A percentile compares a stretch with the other conserved stretches of the same genome.
Evolutionary conservation across 495 filamentous ascomycete species (phyloP).

Genomic region (Alectoria sarmentosa): DNA sequence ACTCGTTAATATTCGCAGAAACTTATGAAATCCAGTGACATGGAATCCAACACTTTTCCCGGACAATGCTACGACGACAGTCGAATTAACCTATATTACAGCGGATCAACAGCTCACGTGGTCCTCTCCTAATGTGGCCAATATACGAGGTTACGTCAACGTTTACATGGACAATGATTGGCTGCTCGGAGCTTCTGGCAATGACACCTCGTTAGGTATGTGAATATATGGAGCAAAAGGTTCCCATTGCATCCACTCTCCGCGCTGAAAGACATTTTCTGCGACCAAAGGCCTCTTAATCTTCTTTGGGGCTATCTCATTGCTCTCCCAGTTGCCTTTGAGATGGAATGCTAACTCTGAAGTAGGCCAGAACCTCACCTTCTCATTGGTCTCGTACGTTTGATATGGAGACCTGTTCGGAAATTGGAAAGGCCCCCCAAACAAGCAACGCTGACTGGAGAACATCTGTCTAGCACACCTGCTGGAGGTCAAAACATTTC

Average conservation of each 20-base stretch:
- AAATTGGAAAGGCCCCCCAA: not conserved
- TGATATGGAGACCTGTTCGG: not conserved
- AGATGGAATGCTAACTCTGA: conserved; percentile 6
- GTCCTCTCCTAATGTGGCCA: conserved; percentile 15
- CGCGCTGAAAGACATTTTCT: not conserved
- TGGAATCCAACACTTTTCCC: conserved; percentile 21
- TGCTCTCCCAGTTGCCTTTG: not conserved
- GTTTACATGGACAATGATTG: conserved; percentile 21
- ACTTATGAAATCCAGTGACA: conserved; percentile 17
- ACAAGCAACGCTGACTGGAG: not conserved
- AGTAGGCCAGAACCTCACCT: conserved; percentile 20
- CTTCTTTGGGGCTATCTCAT: no score
- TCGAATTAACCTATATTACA: conserved; percentile 14
- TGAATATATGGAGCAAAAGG: not conserved
- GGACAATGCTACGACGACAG: conserved; percentile 17
- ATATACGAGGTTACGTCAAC: conserved; percentile 21
- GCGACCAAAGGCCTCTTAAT: not conserved
- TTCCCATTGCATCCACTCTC: not conserved
- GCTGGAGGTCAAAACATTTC: conserved; percentile 8
- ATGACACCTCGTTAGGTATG: conserved; percentile 15
- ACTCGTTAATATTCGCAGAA: not conserved
- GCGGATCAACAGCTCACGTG: conserved; percentile 14
- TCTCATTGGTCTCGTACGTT: conserved; percentile 14
- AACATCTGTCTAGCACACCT: not conserved
- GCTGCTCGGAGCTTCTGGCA: conserved; percentile 18